Evolutionary conservation across 1,284 basidiomycete genomes (phyloP).

Genomic region (Trametes polyzona): DNA sequence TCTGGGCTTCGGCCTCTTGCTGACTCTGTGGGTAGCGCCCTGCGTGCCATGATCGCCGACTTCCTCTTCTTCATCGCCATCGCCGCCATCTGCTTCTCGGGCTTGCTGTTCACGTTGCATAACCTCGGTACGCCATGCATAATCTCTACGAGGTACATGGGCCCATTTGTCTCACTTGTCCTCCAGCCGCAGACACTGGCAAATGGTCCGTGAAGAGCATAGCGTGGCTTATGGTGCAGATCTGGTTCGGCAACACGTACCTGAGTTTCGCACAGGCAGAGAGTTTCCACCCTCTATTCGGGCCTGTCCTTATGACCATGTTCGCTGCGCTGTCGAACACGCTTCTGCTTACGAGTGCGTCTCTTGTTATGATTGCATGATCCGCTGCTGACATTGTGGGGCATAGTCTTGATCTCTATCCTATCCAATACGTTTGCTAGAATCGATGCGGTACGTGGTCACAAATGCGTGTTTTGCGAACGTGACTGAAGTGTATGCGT

Average conservation of each 20-base stretch:
- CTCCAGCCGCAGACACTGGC: conserved; percentile 42
- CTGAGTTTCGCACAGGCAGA: conserved; percentile 70
- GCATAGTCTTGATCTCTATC: conserved; percentile 57
- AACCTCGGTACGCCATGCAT: conserved; percentile 69
- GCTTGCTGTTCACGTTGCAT: conserved; percentile 84
- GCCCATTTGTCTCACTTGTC: too few species aligned
- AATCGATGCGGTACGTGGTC: conserved; percentile 68
- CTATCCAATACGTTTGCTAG: conserved; percentile 84
- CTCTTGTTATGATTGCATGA: neutral
- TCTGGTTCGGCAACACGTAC: conserved; percentile 84
- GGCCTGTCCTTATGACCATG: conserved; percentile 83
- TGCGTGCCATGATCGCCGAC: conserved; percentile 76
- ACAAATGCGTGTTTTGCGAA: too few species aligned
- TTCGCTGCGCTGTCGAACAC: conserved; percentile 87
- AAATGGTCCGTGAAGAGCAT: conserved; percentile 73
- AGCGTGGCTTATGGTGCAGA: conserved; percentile 81
- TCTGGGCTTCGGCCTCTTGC: neutral
- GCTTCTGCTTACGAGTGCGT: conserved; percentile 76
- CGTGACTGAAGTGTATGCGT: too few species aligned
- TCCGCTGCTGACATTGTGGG: neutral
- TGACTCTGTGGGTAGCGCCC: conserved; percentile 51
- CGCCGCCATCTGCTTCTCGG: conserved; percentile 85
- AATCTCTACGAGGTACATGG: too few species aligned
- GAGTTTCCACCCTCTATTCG: conserved; percentile 84
- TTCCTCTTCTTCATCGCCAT: conserved; percentile 87